Percentiles rank a stretch among this genome's conserved stretches.
Evolutionary conservation across 257 asterid genomes (phyloP).

Genomic region (Forsythia viridissima): DNA sequence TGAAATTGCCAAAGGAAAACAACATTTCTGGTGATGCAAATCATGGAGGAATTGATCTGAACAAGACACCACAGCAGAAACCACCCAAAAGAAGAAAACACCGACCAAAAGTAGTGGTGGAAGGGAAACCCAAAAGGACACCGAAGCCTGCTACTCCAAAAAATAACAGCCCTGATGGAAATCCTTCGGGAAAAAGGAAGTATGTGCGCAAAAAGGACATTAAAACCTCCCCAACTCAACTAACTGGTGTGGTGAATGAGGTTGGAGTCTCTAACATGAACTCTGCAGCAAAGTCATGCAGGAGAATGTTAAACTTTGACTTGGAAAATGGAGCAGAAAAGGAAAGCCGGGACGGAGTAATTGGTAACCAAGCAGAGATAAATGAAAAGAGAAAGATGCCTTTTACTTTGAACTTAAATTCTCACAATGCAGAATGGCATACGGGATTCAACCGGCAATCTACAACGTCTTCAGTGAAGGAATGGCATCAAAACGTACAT

Average conservation of each 20-base stretch:
- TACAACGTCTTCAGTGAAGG: slow-evolving; percentile 27
- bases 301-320: slow-evolving; percentile 63
- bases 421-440: slow-evolving; percentile 35
- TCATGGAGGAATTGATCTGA: slow-evolving; percentile 56
- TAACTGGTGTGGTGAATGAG: slow-evolving; percentile 30
- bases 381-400: slow-evolving; percentile 36
- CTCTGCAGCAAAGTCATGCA: slow-evolving; percentile 53
- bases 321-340: slow-evolving; percentile 36
- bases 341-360: slow-evolving; percentile 31
- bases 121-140: slow-evolving; percentile 69
- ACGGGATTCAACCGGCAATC: slow-evolving; percentile 29
- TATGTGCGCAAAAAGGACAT: slow-evolving; percentile 50
- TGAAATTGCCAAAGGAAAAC: slow-evolving; percentile 28
- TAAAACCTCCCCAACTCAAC: slow-evolving; percentile 32
- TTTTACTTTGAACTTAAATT: slow-evolving; percentile 40
- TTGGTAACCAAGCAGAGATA: slow-evolving; percentile 31
- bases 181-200: slow-evolving; percentile 56
- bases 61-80: slow-evolving; percentile 68
- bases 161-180: slow-evolving; percentile 37
- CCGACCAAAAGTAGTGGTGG: slow-evolving; percentile 83
- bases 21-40: slow-evolving; percentile 27
- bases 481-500: slow-evolving; percentile 25
- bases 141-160: slow-evolving; percentile 47
- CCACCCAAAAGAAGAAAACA: slow-evolving; percentile 78
- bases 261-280: slow-evolving; percentile 31